Evolutionary conservation across 2,329 filamentous ascomycete species (phyloP).

Genomic region (Ceratocystis papillata): DNA sequence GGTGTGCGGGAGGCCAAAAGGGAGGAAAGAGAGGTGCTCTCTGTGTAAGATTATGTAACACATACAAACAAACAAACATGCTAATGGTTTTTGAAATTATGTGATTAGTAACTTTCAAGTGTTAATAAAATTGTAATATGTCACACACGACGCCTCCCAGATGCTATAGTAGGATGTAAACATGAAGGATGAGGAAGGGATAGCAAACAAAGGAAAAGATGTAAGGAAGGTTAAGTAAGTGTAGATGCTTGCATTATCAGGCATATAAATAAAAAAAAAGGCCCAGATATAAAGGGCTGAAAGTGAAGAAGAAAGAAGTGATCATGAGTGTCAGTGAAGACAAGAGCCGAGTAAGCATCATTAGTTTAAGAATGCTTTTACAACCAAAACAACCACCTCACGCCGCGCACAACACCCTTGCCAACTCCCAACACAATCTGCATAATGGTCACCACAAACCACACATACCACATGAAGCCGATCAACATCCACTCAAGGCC

Average conservation of each 20-base stretch:
- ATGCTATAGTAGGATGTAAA: not conserved
- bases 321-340: not conserved
- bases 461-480: slow-evolving; percentile 87
- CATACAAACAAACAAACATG: not conserved
- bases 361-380: slow-evolving; percentile 31
- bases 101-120: not conserved
- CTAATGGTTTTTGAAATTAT: not conserved
- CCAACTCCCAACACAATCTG: slow-evolving; percentile 54
- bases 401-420: slow-evolving; percentile 45
- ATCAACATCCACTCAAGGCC: slow-evolving; percentile 79
- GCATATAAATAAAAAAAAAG: not conserved
- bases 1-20: not conserved
- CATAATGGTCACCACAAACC: slow-evolving; percentile 73
- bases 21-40: not conserved
- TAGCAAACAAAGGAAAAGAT: slow-evolving; percentile 1
- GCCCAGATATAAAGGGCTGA: not conserved
- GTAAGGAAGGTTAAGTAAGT: not conserved
- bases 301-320: not conserved
- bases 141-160: not conserved
- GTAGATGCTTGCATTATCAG: not conserved
- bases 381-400: slow-evolving; percentile 79
- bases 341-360: not conserved
- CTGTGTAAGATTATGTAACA: slow-evolving; percentile 19
- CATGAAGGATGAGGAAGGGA: not conserved
- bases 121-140: not conserved